Evolutionary conservation across 1,284 basidiomycete species (phyloP).

Genomic region (Ganoderma multipileum): DNA sequence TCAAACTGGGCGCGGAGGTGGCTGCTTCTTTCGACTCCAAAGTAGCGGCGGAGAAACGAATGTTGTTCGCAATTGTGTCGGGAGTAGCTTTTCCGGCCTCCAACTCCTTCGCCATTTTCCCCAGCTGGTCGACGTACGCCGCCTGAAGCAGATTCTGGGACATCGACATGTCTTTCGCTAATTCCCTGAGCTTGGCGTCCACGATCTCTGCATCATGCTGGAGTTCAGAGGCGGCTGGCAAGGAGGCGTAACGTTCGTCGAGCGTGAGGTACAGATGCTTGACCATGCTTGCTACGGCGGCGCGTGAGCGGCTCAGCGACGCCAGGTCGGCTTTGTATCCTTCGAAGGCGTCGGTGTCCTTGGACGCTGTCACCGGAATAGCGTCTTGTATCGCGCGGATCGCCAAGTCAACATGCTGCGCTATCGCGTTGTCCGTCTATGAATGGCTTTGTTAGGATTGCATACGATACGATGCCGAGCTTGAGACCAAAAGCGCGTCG

Average conservation of each 20-base stretch:
- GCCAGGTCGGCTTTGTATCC: slow-evolving; percentile 6
- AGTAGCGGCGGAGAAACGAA: not conserved
- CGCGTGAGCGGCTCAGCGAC: slow-evolving; percentile 6
- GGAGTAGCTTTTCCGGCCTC: slow-evolving; percentile 6
- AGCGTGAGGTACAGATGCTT: slow-evolving; percentile 16
- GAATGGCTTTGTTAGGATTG: not conserved
- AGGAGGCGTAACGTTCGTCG: slow-evolving; percentile 15
- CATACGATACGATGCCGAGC: not conserved
- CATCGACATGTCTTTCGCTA: not conserved
- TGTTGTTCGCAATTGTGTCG: not conserved
- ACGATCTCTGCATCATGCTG: slow-evolving; percentile 9
- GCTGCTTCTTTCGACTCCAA: not conserved
- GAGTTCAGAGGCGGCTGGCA: slow-evolving; percentile 11
- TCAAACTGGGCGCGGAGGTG: not conserved
- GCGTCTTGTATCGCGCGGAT: slow-evolving; percentile 2
- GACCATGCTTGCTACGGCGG: not conserved
- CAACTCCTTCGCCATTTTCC: slow-evolving; percentile 16
- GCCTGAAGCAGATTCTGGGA: slow-evolving; percentile 6
- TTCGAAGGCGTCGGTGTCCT: not conserved
- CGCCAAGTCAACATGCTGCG: slow-evolving; percentile 6
- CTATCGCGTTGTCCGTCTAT: slow-evolving; percentile 12
- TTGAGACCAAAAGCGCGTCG: not conserved
- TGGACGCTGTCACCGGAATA: not conserved
- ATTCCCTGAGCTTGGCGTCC: not conserved
- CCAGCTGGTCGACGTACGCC: slow-evolving; percentile 27